Conservation (phyloP, 1,139 yeast species). For the Trichomonascaceae sp. region DNA sequence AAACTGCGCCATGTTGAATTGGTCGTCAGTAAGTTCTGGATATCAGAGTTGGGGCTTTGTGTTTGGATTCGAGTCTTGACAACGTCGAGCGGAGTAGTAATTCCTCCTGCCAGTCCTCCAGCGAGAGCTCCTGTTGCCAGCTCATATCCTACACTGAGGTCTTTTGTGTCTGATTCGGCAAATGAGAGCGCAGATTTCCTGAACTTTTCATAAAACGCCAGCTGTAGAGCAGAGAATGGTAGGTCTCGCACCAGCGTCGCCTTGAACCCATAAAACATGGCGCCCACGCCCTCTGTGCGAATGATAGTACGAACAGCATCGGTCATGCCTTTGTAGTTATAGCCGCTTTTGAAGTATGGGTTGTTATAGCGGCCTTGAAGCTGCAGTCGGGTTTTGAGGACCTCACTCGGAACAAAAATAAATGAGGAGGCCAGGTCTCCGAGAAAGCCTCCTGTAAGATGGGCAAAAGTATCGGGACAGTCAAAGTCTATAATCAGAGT, state of each 20-base stretch:
- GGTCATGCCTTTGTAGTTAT: constrained; percentile 57
- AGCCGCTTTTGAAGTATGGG: constrained; percentile 67
- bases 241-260: constrained; percentile 85
- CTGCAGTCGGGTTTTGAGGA: constrained; percentile 84
- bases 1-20: constrained; percentile 54
- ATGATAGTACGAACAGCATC: constrained; percentile 59
- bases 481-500: constrained; percentile 45
- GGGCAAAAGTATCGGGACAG: constrained; percentile 69
- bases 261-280: constrained; percentile 81
- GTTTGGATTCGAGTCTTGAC: constrained; percentile 91
- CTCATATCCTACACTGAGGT: constrained; percentile 47
- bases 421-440: constrained; percentile 87
- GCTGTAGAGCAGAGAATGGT: constrained; percentile 91
- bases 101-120: constrained; percentile 85
- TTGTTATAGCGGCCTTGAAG: constrained; percentile 81
- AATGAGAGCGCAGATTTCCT: constrained; percentile 24
- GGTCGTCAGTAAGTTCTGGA: constrained; percentile 16
- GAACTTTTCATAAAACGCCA: constrained; percentile 87
- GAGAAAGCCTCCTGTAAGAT: constrained; percentile 71
- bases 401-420: constrained; percentile 96
- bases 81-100: constrained; percentile 81
- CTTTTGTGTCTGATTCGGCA: constrained; percentile 21
- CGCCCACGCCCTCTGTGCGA: constrained; percentile 54
- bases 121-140: constrained; percentile 87
- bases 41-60: constrained; percentile 23